Conservation (phyloP, 176 grass and related monocot species). For the Alloteropsis semialata region DNA sequence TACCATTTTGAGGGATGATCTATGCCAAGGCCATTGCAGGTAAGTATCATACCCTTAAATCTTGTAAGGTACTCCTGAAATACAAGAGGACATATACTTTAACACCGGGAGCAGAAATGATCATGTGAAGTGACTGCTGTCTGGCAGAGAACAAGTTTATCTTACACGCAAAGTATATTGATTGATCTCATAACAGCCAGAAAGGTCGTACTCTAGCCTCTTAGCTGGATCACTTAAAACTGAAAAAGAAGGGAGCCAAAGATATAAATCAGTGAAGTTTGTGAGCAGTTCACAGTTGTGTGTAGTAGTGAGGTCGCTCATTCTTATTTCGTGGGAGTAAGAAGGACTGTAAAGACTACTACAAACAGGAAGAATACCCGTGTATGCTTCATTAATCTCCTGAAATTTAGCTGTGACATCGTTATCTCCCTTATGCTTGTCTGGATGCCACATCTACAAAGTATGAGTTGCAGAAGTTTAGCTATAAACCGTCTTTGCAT, state of each 20-base stretch:
- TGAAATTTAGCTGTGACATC: slow-evolving; percentile 79
- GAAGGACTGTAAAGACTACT: background rate
- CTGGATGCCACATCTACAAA: slow-evolving; percentile 71
- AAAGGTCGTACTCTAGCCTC: slow-evolving; percentile 65
- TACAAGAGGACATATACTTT: background rate
- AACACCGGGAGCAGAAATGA: background rate
- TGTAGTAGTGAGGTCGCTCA: background rate
- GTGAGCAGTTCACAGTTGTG: background rate
- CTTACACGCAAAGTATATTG: slow-evolving; percentile 61
- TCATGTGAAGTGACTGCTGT: background rate
- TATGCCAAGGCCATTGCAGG: slow-evolving; percentile 82
- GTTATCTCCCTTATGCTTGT: slow-evolving; percentile 66
- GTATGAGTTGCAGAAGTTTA: background rate
- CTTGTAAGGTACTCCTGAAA: slow-evolving; percentile 82
- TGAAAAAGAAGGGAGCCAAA: slow-evolving; percentile 11
- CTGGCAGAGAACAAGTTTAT: background rate
- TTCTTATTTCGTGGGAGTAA: background rate
- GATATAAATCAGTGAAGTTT: background rate
- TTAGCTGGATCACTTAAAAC: slow-evolving; percentile 71
- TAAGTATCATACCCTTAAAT: slow-evolving; percentile 87
- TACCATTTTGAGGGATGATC: slow-evolving; percentile 53
- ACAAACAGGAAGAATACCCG: slow-evolving; percentile 30
- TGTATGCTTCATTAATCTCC: slow-evolving; percentile 80
- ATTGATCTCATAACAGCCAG: slow-evolving; percentile 60
- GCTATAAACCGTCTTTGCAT: background rate